Conservation (phyloP, 352 stramenopile genomes). For the Globisporangium sylvaticum region DNA sequence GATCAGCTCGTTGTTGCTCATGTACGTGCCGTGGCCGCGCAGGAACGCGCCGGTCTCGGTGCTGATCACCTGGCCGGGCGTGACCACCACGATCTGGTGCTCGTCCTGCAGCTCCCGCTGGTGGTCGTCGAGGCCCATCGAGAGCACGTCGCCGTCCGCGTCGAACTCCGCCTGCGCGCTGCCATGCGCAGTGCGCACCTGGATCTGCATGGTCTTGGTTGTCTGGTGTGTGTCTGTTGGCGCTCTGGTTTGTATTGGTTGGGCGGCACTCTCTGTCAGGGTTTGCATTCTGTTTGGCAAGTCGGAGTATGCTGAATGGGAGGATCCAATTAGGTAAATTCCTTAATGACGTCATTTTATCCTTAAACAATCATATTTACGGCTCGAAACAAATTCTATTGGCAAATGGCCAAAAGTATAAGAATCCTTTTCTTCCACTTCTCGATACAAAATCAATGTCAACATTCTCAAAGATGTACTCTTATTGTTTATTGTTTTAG, state of each 20-base stretch:
- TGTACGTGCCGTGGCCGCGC: constrained; percentile 93
- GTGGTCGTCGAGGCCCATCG: constrained; percentile 2
- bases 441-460: no score
- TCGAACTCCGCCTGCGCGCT: neutral
- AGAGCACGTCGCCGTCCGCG: constrained; percentile 14
- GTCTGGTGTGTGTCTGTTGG: constrained; percentile 1
- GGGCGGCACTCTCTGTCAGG: neutral
- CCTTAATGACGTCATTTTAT: no score
- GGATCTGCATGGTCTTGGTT: constrained; percentile 20
- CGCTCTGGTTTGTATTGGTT: neutral
- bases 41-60: constrained; percentile 79
- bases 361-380: no score
- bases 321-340: no score
- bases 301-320: neutral
- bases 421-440: no score
- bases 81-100: constrained; percentile 61
- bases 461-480: no score
- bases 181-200: constrained; percentile 10
- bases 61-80: constrained; percentile 72
- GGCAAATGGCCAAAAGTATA: no score
- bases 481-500: no score
- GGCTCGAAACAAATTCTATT: no score
- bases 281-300: neutral
- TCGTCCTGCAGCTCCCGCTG: constrained; percentile 28
- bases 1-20: constrained; percentile 87